Evolutionary conservation across 2,329 filamentous ascomycete genomes (phyloP).

Genomic region (Arachnopeziza araneosa): DNA sequence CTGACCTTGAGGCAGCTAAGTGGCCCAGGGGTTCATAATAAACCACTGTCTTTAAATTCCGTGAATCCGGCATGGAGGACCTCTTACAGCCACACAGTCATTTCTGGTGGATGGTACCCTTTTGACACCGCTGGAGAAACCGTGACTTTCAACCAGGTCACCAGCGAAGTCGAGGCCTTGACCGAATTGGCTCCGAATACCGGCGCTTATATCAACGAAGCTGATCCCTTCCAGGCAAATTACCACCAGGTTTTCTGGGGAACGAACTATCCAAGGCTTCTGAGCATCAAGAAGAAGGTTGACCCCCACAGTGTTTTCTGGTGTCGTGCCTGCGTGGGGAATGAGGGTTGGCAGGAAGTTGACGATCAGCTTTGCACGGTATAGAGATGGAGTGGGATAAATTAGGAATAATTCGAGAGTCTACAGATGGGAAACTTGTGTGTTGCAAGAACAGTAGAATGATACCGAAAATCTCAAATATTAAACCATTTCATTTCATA

Average conservation of each 20-base stretch:
- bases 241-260: conserved; percentile 20
- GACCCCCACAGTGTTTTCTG: conserved; percentile 44
- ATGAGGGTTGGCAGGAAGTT: conserved; percentile 32
- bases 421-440: too few species aligned
- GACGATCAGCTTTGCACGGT: conserved; percentile 5
- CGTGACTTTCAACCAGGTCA: neutral
- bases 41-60: neutral
- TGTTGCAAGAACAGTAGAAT: too few species aligned
- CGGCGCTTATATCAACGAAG: neutral
- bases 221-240: neutral
- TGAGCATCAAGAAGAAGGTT: conserved; percentile 39
- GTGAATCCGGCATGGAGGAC: neutral
- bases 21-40: neutral
- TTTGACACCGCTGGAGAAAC: neutral
- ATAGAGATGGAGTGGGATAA: neutral
- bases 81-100: neutral
- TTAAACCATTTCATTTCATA: too few species aligned
- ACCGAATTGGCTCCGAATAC: neutral
- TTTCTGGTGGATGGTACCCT: neutral
- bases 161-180: neutral
- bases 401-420: too few species aligned
- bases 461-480: too few species aligned
- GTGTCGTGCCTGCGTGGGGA: conserved; percentile 43
- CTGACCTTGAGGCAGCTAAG: neutral
- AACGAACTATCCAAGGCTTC: conserved; percentile 38